Base-by-base conservation (phyloP, 768 basidiomycete species). In the Leucocoprinus leucothites region DNA sequence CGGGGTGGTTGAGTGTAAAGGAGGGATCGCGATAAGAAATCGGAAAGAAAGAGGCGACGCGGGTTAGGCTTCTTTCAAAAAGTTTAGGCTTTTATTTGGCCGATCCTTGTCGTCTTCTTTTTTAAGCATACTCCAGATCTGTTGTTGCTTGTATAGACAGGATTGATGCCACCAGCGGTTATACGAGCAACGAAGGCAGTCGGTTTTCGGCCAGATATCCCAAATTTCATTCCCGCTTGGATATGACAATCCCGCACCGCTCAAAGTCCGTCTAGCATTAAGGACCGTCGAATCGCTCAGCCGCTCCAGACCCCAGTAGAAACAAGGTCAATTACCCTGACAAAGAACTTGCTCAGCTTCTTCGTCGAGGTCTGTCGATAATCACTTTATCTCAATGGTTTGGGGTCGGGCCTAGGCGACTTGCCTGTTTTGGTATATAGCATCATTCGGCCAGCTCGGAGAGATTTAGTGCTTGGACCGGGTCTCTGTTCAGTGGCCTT, bases 181-280 rank as follows among this genome's bases (percentile, higher is more conserved):
- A 9, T 9, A 28, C 26, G 11, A 41, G 36, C 25, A 43, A 21
- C 8, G 43, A 34, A 44, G 21, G 41, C 9, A 13, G 7, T 38
- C 42, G 31, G 31, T 31, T 31, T 31, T 44, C 51, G 51, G 51
- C 51, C 42, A 28, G 26, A 9, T 13, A 9, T 21, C 16, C 22
- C 24, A 3, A 1, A 40, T 9, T 24, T 19, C 11, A 25, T 31
- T 14, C 31, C 28, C 41, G 19, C 22, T 21, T 45, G 31, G 11
- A 31, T 5, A 31, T 31, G 31, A 45, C 35, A 44, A 24, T 9
- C 9, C 14, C 1, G 18, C 43, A 25, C 51, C 51, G 43, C 51
- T 44, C 51, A 52, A 52, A 31, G 51, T 52, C 51, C 51, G 44
- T 52, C 31, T 24, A 25, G n/a, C 14, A 24, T 42, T 51, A 43